Evolutionary conservation across 176 grass and related monocot species (phyloP).

Genomic region (Puccinellia tenuiflora): DNA sequence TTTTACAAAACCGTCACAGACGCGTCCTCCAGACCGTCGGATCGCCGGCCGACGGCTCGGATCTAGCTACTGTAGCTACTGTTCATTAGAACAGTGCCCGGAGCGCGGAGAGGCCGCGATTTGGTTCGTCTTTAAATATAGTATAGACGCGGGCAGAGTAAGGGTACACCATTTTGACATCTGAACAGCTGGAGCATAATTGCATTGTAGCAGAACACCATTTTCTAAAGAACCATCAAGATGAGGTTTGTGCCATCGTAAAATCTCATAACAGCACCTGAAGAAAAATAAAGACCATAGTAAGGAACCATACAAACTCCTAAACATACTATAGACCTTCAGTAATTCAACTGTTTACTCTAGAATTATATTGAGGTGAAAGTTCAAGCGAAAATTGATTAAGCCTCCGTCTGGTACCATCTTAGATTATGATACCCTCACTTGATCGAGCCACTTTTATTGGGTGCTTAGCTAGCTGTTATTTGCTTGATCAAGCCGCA

Average conservation of each 20-base stretch:
- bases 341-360: background rate
- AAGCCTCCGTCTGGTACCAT: background rate
- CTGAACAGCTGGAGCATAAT: background rate
- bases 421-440: background rate
- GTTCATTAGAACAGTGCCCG: too few species aligned
- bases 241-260: background rate
- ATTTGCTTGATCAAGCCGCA: background rate
- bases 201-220: background rate
- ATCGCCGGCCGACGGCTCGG: too few species aligned
- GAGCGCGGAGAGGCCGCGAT: too few species aligned
- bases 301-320: background rate
- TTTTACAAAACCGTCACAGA: too few species aligned
- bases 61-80: too few species aligned
- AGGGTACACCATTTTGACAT: background rate
- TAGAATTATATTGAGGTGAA: background rate
- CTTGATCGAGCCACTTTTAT: background rate
- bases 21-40: too few species aligned
- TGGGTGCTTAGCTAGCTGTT: background rate
- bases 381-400: background rate
- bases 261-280: background rate
- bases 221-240: background rate
- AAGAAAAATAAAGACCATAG: conserved; percentile 20
- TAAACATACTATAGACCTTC: background rate
- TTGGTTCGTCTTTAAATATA: too few species aligned
- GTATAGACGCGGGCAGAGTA: background rate